Evolutionary conservation across 176 grass and related monocot genomes (phyloP).

Genomic region (Elymus sibiricus): DNA sequence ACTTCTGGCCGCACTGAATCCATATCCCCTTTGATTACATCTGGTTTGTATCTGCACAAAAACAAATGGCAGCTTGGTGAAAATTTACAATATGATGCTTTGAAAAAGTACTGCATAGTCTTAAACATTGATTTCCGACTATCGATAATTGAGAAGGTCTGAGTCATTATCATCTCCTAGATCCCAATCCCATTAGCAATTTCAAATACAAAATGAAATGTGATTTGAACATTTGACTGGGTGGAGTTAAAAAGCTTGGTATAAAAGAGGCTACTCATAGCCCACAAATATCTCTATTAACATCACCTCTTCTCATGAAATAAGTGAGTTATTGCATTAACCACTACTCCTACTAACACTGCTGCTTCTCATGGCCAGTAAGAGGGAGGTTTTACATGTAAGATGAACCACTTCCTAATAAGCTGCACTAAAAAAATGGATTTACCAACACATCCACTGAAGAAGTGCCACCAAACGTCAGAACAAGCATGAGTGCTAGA

Average conservation of each 20-base stretch:
- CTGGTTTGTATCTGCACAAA: conserved; percentile 38
- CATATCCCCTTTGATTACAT: conserved; percentile 76
- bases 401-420: not conserved
- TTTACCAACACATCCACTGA: not conserved
- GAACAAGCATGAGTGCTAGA: not conserved
- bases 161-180: not conserved
- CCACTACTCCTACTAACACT: not conserved
- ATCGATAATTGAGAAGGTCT: not conserved
- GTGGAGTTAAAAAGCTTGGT: not conserved
- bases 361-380: conserved; percentile 11
- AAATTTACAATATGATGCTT: not conserved
- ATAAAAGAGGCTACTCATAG: not conserved
- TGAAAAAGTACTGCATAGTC: not conserved
- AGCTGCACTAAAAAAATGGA: not conserved
- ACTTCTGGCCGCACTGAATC: conserved; percentile 80
- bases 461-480: not conserved
- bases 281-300: not conserved
- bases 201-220: not conserved
- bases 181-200: not conserved
- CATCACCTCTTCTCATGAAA: not conserved
- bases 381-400: not conserved
- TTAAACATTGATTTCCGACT: not conserved
- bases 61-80: not conserved
- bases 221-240: not conserved
- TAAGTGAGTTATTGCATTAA: not conserved